phyloP scores from a whole-genome alignment of 139 green algal species.

The Chlamydomonas schloesseri region DNA sequence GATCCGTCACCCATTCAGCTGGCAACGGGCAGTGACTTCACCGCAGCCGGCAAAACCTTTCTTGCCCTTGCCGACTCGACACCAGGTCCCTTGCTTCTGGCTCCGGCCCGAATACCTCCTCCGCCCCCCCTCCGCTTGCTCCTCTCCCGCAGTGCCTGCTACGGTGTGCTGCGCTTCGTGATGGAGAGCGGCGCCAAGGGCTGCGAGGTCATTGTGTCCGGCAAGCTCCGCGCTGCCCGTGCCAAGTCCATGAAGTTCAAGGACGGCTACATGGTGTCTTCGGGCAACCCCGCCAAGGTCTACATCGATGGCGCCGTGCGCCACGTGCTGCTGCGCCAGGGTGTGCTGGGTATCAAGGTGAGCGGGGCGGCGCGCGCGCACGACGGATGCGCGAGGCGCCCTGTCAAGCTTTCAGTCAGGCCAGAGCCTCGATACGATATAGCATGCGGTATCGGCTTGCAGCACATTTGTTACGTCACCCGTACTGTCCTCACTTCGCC shows the following conservation, averaged over 20 bases:
- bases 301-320: constrained; percentile 97
- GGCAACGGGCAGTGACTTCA: no score
- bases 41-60: no score
- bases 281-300: constrained; percentile 85
- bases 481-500: no score
- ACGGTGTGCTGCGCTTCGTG: constrained; percentile 99
- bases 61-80: no score
- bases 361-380: background rate
- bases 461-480: no score
- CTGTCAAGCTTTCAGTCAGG: no score
- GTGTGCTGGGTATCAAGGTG: constrained; percentile 97
- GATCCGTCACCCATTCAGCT: no score
- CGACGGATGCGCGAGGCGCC: no score
- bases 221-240: constrained; percentile 97
- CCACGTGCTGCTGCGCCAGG: constrained; percentile 98
- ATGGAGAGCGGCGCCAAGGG: constrained; percentile 99
- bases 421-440: no score
- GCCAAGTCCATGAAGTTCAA: constrained; percentile 99
- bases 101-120: no score
- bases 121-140: background rate
- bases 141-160: constrained; percentile 89
- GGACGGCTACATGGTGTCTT: constrained; percentile 92
- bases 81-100: no score
- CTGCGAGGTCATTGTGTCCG: constrained; percentile 99
- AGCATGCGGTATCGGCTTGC: no score